Evolutionary conservation across 1,284 basidiomycete genomes (phyloP), one percentile per base, ranked within the genome.

Genomic region (Microbotryum saponariae): DNA sequence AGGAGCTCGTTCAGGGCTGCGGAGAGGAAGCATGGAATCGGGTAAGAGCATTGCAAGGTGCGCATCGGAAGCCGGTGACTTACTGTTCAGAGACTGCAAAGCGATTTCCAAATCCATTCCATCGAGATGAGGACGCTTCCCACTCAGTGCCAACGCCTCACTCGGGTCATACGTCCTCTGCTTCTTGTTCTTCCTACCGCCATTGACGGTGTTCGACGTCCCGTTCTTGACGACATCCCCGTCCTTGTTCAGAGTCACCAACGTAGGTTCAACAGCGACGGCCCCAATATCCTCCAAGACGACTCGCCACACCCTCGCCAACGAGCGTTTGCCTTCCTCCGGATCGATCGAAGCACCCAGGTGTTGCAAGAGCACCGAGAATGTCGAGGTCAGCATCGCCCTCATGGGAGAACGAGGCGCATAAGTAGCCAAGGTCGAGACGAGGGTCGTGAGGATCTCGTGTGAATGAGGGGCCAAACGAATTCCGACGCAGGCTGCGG

Each of bases 1-100:
- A 65, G 59, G 18, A 68, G 61, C 29, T 61, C 54, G 29, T 65
- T 60, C 50, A 68, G 64, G 6, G 63, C 66, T 67, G 60, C 23
- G 29, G 6, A 8, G 27, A 12, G 20, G 42, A 23, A 8, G 20
- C 0, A 29, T 2, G 12, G 1, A 18, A 46, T 33, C n/a, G 54
- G 54, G 58, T 29, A 9, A 21, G 7, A 12, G 18, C 9, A 14
- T 7, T 23, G 3, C 1, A 50, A 50, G 12, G 48, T 50, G 48
- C 27, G 50, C 9, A 23, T 14, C 25, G 45, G 18, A 14, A 21
- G 31, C 31, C n/a, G 16, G 37, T 14, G 54, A 61, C 66, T 29
- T 23, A 65, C 66, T 68, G 6, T 51, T 56, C 12, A 68, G 56
- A 1, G 54, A 64, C 1, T 61, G 58, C 46, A 61, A 50, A 2